These are phyloP conservation scores for Apiotrichum sp. DNA, from an alignment of 1,284 basidiomycete species.

Conservation along the genomic window DNA sequence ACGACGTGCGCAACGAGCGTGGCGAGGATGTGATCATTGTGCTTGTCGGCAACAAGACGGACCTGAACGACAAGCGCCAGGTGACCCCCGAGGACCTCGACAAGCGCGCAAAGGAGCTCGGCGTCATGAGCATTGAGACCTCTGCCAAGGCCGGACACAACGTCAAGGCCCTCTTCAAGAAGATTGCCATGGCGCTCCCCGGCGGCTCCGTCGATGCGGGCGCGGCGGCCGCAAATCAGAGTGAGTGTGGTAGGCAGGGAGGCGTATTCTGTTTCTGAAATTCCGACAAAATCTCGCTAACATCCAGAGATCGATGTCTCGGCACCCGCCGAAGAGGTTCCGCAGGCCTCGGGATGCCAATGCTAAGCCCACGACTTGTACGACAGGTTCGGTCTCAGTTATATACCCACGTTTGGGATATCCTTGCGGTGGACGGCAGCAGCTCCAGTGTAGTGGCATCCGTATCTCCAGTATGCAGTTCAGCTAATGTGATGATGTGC, in stretches of 20 bases:
- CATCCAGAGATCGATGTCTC: slow-evolving; percentile 47
- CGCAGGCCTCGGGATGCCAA: slow-evolving; percentile 42
- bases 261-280: too few relatives aligned
- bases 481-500: too few relatives aligned
- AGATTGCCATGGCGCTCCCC: slow-evolving; percentile 96
- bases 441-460: too few relatives aligned
- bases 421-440: not conserved
- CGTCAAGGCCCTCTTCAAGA: slow-evolving; percentile 96
- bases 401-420: not conserved
- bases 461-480: too few relatives aligned
- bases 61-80: slow-evolving; percentile 62
- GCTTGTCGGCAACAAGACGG: slow-evolving; percentile 97
- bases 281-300: too few relatives aligned
- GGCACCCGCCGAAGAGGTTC: slow-evolving; percentile 31
- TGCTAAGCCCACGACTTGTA: slow-evolving; percentile 24
- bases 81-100: slow-evolving; percentile 98
- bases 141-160: slow-evolving; percentile 99
- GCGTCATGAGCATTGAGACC: slow-evolving; percentile 99
- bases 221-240: slow-evolving; percentile 53
- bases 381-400: not conserved
- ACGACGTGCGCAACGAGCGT: slow-evolving; percentile 94
- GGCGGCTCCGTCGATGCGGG: slow-evolving; percentile 80
- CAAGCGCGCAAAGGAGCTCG: slow-evolving; percentile 82
- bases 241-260: slow-evolving; percentile 35
- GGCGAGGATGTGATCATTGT: slow-evolving; percentile 99